Evolutionary conservation across 2,329 filamentous ascomycete species (phyloP), one percentile per base, ranked within the genome.

Genomic region (Erysiphe pulchra): DNA sequence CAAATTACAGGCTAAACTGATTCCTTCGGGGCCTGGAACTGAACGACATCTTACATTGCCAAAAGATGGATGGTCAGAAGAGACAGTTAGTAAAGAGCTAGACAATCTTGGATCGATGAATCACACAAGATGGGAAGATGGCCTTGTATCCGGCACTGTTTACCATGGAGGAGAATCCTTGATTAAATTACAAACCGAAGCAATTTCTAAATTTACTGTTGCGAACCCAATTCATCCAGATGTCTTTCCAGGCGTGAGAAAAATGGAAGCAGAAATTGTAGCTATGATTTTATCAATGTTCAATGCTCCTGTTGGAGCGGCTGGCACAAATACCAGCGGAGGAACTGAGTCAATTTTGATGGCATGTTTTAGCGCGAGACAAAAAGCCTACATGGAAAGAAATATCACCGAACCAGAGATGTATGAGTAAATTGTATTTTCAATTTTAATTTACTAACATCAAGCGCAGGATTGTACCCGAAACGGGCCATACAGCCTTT

Each of bases 211-310:
- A 61, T 98, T 98, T 60, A 87, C 85, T 44, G 90, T 98, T 30
- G 73, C 85, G 36, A 98, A 98, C 61, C 90, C 90, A 2, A 90
- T 98, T 53, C 90, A 98, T 61, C 90, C 90, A 7, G 90, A 98
- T 63, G 87, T 98, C 39, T 98, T 98, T 64, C 90, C 90, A 14
- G 90, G 87, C 28, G 86, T 98, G 45, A 71, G 90, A 56, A 98
- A 98, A 72, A 98, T 98, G 90, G 90, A 98, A 66, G 87, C 90
- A 40, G 90, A 98, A 65, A 68, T 98, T 50, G 90, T 98, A 45
- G 80, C 86, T 52, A 98, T 98, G 87, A 85, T 92, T 30, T 66
- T 92, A 49, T 72, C 73, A 40, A 65, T 98, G 60, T 98, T 94
- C 67, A 83, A 92, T 61, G 85, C 80, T 9, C 90, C 90, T 2